Evolutionary conservation across 2,329 filamentous ascomycete species (phyloP).

Genomic region (Diaporthe ilicicola): DNA sequence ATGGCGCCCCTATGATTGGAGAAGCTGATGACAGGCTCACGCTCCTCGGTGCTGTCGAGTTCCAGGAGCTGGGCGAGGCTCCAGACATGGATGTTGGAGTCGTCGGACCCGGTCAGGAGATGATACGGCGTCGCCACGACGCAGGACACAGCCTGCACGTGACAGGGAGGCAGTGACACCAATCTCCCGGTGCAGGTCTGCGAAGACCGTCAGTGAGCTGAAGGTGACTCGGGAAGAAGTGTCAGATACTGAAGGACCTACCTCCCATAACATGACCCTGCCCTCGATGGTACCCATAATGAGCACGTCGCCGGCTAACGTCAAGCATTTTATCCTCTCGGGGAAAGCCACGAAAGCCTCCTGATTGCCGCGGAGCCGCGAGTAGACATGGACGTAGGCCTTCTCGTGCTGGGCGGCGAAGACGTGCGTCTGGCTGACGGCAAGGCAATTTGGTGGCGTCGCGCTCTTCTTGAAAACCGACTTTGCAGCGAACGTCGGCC

Average conservation of each 20-base stretch:
- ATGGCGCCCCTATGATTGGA: constrained; percentile 80
- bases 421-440: constrained; percentile 81
- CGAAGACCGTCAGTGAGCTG: not conserved
- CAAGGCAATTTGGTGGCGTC: constrained; percentile 79
- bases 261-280: constrained; percentile 92
- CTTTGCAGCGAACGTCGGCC: constrained; percentile 79
- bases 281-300: constrained; percentile 86
- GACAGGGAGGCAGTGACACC: constrained; percentile 77
- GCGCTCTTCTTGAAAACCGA: constrained; percentile 92
- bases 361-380: constrained; percentile 81
- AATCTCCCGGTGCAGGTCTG: constrained; percentile 79
- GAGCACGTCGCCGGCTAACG: constrained; percentile 76
- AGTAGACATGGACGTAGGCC: constrained; percentile 93
- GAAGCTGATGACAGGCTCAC: constrained; percentile 79
- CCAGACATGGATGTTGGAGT: constrained; percentile 95
- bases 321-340: constrained; percentile 83
- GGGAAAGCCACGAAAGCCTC: constrained; percentile 89
- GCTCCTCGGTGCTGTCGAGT: constrained; percentile 60
- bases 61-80: constrained; percentile 78
- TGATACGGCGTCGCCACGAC: constrained; percentile 77
- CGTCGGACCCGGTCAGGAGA: constrained; percentile 80
- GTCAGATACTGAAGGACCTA: constrained; percentile 47
- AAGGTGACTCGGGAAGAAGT: too few relatives aligned
- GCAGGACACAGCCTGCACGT: constrained; percentile 82
- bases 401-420: constrained; percentile 94